These are phyloP conservation scores for Candida sakaeoensis DNA, from an alignment of 805 yeast genomes.

Conservation along the genomic window DNA sequence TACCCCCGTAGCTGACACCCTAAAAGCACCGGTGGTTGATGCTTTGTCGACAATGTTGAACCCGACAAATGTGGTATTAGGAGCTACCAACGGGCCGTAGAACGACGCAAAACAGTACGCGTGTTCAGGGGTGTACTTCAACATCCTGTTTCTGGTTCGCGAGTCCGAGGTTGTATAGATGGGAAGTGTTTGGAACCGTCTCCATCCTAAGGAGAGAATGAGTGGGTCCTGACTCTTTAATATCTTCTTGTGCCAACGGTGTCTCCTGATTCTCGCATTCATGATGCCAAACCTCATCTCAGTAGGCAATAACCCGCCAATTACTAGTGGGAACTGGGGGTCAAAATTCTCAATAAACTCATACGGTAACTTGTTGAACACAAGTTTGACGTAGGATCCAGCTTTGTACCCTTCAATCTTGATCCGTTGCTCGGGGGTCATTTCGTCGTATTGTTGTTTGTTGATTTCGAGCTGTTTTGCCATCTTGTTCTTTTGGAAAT, in stretches of 20 bases:
- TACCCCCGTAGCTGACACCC: constrained; percentile 96
- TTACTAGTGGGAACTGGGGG: constrained; percentile 77
- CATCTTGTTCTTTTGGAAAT: constrained; percentile 93
- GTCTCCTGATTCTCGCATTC: constrained; percentile 93
- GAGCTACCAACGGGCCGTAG: constrained; percentile 96
- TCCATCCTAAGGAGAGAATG: constrained; percentile 93
- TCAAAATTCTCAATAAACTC: constrained; percentile 86
- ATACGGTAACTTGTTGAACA: constrained; percentile 78
- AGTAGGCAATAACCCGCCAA: constrained; percentile 88
- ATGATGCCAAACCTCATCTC: constrained; percentile 91
- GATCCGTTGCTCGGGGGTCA: constrained; percentile 74
- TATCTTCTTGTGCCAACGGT: constrained; percentile 97
- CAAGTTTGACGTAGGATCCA: constrained; percentile 89
- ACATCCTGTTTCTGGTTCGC: constrained; percentile 95
- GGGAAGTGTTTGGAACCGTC: constrained; percentile 96
- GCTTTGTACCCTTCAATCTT: constrained; percentile 89
- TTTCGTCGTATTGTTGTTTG: constrained; percentile 66
- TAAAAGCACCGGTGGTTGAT: constrained; percentile 82
- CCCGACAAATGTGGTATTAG: constrained; percentile 96
- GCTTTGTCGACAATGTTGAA: constrained; percentile 82
- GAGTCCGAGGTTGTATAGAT: constrained; percentile 95
- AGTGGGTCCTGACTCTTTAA: constrained; percentile 94
- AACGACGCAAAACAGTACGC: constrained; percentile 94
- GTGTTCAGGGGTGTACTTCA: constrained; percentile 97
- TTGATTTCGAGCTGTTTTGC: constrained; percentile 94